A percentile compares a stretch with the other conserved stretches of the same genome.
Conservation (phyloP, 108 stramenopile species). For the Tribonema minus region DNA sequence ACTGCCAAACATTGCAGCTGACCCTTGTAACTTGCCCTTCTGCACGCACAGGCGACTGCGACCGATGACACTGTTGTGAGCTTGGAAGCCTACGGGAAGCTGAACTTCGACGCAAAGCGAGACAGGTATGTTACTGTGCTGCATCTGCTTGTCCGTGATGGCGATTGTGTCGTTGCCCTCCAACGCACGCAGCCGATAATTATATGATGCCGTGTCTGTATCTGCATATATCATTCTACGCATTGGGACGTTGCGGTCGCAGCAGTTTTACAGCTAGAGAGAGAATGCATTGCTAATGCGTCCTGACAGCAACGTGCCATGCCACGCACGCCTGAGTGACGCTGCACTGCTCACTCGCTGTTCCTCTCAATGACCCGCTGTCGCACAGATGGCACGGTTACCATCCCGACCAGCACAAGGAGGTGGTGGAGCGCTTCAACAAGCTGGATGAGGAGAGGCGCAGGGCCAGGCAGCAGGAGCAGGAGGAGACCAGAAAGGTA, state of each 20-base stretch:
- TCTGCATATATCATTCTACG: no score
- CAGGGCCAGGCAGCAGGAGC: slow-evolving; percentile 4
- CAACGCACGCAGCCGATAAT: background rate
- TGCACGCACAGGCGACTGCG: background rate
- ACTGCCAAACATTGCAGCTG: background rate
- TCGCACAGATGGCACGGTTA: slow-evolving; percentile 15
- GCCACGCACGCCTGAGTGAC: no score
- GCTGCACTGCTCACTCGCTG: no score
- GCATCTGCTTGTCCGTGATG: background rate
- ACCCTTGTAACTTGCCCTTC: background rate
- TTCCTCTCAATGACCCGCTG: no score
- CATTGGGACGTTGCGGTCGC: no score
- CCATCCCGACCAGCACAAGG: slow-evolving; percentile 32
- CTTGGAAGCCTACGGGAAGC: slow-evolving; percentile 4
- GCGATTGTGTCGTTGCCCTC: no score
- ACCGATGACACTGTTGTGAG: slow-evolving; percentile 10
- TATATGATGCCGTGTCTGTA: background rate
- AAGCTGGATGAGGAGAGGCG: slow-evolving; percentile 37
- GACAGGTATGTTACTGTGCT: slow-evolving; percentile 2
- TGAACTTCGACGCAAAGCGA: slow-evolving; percentile 25
- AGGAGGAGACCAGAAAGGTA: slow-evolving; percentile 18
- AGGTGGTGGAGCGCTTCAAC: slow-evolving; percentile 13
- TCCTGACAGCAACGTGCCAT: no score
- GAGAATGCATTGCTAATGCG: no score
- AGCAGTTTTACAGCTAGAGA: no score